Conservation (phyloP, 2,329 filamentous ascomycete genomes). For the Claviceps monticola region DNA sequence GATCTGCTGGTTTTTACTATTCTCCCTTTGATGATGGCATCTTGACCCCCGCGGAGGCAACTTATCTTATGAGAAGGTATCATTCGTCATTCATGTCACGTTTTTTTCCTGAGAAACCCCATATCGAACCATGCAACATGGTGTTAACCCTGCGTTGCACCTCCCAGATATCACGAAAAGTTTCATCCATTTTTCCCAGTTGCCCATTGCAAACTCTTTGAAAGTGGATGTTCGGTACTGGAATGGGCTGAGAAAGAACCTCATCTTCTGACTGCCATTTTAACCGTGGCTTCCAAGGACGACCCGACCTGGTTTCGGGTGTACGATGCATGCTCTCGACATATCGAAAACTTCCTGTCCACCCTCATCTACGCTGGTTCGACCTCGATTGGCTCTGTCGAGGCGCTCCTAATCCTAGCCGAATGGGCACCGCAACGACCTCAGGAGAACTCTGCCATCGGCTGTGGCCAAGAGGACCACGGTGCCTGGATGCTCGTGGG, state of each 20-base stretch:
- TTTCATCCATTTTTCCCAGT: conserved; percentile 61
- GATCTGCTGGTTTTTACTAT: conserved; percentile 11
- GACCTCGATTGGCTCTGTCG: conserved; percentile 55
- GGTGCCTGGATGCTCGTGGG: conserved; percentile 69
- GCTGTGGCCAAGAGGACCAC: conserved; percentile 58
- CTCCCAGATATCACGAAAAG: conserved; percentile 43
- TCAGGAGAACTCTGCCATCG: conserved; percentile 46
- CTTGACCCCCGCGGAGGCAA: conserved; percentile 14
- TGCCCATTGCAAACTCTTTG: conserved; percentile 46
- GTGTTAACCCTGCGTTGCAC: neutral
- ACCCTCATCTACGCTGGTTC: conserved; percentile 52
- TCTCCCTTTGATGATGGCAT: conserved; percentile 19
- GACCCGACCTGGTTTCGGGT: conserved; percentile 48
- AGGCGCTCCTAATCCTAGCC: conserved; percentile 54
- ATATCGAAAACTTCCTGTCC: conserved; percentile 57
- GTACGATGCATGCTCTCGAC: conserved; percentile 51
- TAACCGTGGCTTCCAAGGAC: conserved; percentile 60
- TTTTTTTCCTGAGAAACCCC: too few relatives aligned
- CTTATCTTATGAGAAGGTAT: conserved; percentile 16
- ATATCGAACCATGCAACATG: neutral
- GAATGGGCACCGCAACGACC: conserved; percentile 61
- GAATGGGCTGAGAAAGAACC: conserved; percentile 46
- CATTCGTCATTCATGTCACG: too few relatives aligned
- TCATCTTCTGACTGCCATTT: conserved; percentile 54
- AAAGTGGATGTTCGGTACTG: conserved; percentile 31